Base-by-base conservation (phyloP, 1,139 yeast genomes). In the Kurtzmaniella natalensis region DNA sequence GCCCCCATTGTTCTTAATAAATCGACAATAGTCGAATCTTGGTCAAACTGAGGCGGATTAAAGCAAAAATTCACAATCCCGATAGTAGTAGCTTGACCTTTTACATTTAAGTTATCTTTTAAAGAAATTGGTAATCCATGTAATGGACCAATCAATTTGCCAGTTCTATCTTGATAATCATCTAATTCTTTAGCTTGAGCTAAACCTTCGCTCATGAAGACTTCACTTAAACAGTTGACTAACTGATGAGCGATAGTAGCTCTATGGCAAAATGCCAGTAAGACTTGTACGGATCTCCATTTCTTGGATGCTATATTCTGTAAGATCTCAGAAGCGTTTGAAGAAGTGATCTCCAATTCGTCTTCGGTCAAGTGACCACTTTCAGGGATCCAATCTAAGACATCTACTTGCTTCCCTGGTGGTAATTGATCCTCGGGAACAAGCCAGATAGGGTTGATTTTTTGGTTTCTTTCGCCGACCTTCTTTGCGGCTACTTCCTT, bases 21-120 rank as follows among this genome's bases (percentile, higher is more conserved):
- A 10, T 42, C 35, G 3, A 56, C 62, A 23, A 62, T 41, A 1
- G 48, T 54, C 1, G 61, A 45, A 42, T 60, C 65, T 11, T 47
- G 38, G 0, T 49, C 54, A 34, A 51, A 41, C 21, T 35, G 40
- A 26, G 57, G 62, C 11, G 72, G 77, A 10, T 50, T 51, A 37
- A 46, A 54, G 40, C 52, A 47, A 37, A 44, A 48, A 31, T 48
- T 48, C 22, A 73, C 68, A 47, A 69, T 68, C 5, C 81, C 81
- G 28, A 72, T 52, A 7, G 72, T 60, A 3, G 78, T 62, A 32
- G 74, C 78, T 38, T 67, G 71, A 27, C 81, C 81, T 33, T 57
- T 57, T 31, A 74, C 53, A 38, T 63, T 61, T 39, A 67, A 59
- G 26, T 74, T 68, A 41, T 70, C 76, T 45, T 76, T 76, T 37